Base-by-base conservation (phyloP, 305 asterid species). In the Andrographis paniculata region DNA sequence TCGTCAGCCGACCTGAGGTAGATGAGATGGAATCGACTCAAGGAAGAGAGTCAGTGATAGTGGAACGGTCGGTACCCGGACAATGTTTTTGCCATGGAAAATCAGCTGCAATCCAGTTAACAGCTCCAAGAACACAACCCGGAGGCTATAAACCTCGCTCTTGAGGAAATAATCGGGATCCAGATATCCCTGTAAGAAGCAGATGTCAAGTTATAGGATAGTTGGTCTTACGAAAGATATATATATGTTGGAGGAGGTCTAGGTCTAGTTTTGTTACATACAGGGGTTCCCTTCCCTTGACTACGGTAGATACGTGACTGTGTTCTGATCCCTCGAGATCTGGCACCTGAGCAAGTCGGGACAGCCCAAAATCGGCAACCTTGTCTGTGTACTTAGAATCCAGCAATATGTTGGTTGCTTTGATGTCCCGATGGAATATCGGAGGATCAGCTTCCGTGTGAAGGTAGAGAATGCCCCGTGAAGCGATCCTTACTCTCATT, bases 211-310 rank as follows among this genome's bases (percentile, higher is more conserved):
- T 3, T 24, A 4, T 24, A 4, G 4, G 30, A 3, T 24, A 3
- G 30, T 4, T 4, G 30, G 8, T 24, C 30, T 24, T 8, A 8
- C 30, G 30, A n/a, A n/a, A n/a, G n/a, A n/a, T n/a, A n/a, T n/a
- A n/a, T 24, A 24, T 24, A 24, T 4, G 30, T 3, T 24, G 30
- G 6, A 8, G 30, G 30, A 24, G n/a, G n/a, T n/a, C n/a, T n/a
- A n/a, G 33, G 10, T 27, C 13, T 33, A 2, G 1, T 9, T 33
- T 7, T 1, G 2, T 11, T 52, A 42, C 91, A 69, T 66, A 92
- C 99, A 41, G 99, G 99, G 59, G 96, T 92, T 24, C 99, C 98
- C 63, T 92, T 24, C 99, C 98, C 63, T 82, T 86, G 48, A 89
- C 98, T 11, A 82, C 94, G 1, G 96, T 89, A 6, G 98, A 89